A percentile compares a stretch with the other conserved stretches of the same genome.
phyloP scores from a whole-genome alignment of 2,329 filamentous ascomycete species.

The Pyricularia pennisetigena region DNA sequence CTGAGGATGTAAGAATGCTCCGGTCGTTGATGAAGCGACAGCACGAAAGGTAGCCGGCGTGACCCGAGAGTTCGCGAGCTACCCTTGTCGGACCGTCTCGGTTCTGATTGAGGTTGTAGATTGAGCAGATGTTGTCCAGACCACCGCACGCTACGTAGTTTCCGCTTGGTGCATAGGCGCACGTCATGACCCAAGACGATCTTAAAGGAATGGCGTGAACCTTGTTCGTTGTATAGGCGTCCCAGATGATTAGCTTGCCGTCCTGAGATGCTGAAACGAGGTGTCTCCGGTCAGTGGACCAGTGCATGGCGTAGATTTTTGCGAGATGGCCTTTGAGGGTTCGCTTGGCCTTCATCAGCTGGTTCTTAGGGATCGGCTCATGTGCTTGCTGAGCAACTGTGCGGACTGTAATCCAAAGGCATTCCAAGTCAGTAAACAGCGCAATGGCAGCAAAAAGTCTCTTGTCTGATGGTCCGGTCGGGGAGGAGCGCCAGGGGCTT shows the following conservation, averaged over 20 bases:
- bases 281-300: conserved; percentile 96
- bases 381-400: conserved; percentile 87
- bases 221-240: conserved; percentile 99
- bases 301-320: conserved; percentile 99
- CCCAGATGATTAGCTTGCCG: conserved; percentile 99
- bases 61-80: conserved; percentile 88
- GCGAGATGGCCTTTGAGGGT: conserved; percentile 96
- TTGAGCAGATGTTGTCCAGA: conserved; percentile 98
- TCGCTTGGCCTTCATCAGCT: conserved; percentile 92
- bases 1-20: conserved; percentile 93
- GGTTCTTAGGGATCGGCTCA: conserved; percentile 81
- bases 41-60: conserved; percentile 96
- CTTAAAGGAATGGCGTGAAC: conserved; percentile 95
- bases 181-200: conserved; percentile 99
- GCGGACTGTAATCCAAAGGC: conserved; percentile 52
- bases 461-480: conserved; percentile 5
- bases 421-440: conserved; percentile 11
- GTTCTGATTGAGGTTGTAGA: conserved; percentile 94
- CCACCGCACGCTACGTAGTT: conserved; percentile 98
- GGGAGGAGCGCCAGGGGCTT: neutral
- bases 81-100: conserved; percentile 96
- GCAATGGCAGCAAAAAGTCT: neutral
- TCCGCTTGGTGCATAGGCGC: conserved; percentile 94
- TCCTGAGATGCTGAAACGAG: conserved; percentile 97
- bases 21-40: conserved; percentile 98